Conservation (phyloP, 176 grass and related monocot genomes). For the Triticum urartu region DNA sequence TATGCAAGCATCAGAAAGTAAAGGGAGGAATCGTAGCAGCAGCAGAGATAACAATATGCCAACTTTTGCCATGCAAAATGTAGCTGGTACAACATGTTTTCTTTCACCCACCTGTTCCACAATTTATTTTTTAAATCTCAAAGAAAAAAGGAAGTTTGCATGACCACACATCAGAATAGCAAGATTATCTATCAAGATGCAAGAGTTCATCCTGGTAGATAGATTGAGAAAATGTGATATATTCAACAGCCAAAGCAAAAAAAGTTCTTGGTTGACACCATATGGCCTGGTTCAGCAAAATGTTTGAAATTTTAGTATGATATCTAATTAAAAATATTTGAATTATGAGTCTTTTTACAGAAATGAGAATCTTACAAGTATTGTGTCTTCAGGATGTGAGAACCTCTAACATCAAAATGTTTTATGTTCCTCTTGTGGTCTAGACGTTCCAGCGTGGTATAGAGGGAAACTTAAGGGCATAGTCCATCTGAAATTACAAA, state of each 20-base stretch:
- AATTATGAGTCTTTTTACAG: not conserved
- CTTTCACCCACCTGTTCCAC: too few relatives aligned
- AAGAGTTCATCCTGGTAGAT: slow-evolving; percentile 47
- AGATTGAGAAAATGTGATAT: slow-evolving; percentile 17
- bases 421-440: slow-evolving; percentile 32
- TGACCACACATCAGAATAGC: not conserved
- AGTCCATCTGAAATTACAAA: slow-evolving; percentile 46
- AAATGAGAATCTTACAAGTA: slow-evolving; percentile 29
- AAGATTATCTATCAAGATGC: slow-evolving; percentile 49
- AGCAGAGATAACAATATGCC: too few relatives aligned
- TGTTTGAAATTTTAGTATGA: not conserved
- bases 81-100: too few relatives aligned
- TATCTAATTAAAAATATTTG: not conserved
- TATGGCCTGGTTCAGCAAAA: slow-evolving; percentile 37
- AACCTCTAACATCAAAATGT: slow-evolving; percentile 28
- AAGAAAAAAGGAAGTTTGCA: too few relatives aligned
- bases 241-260: not conserved
- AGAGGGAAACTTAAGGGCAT: slow-evolving; percentile 54
- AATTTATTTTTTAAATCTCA: too few relatives aligned
- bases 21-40: too few relatives aligned
- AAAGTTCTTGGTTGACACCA: not conserved
- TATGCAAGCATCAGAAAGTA: too few relatives aligned
- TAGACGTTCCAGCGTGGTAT: slow-evolving; percentile 44
- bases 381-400: slow-evolving; percentile 41
- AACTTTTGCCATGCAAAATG: too few relatives aligned